Evolutionary conservation across 305 asterid species (phyloP).

Genomic region (Fraxinus sp.): DNA sequence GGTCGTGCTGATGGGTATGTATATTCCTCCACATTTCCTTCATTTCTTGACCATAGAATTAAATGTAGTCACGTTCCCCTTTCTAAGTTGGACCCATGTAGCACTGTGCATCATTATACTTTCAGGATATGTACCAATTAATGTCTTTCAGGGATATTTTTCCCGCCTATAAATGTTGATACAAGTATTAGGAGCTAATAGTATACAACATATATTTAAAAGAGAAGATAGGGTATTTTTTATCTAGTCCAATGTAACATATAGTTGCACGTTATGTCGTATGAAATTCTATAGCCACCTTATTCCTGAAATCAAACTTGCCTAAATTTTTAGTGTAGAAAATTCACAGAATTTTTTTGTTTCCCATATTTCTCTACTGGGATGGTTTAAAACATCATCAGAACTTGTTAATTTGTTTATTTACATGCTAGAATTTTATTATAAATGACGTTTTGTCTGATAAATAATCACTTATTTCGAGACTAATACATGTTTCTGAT

Average conservation of each 20-base stretch:
- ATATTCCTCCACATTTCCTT: not conserved
- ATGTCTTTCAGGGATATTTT: not conserved
- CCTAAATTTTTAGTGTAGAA: not conserved
- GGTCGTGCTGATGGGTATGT: conserved; percentile 61
- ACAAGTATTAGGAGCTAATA: not conserved
- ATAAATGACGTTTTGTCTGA: not conserved
- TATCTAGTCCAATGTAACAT: not conserved
- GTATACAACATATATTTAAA: not conserved
- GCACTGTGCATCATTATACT: not conserved
- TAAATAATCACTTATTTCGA: not conserved
- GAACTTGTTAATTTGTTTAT: not conserved
- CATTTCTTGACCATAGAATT: not conserved
- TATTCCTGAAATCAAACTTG: not conserved
- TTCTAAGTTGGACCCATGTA: not conserved
- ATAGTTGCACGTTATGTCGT: not conserved
- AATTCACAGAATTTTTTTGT: not conserved
- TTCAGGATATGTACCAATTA: not conserved
- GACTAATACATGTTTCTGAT: not conserved
- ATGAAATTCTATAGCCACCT: not conserved
- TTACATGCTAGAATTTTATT: not conserved
- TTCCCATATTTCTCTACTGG: not conserved
- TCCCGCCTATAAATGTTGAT: not conserved
- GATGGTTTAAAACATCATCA: too few relatives aligned
- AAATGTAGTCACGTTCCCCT: not conserved
- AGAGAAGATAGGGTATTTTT: not conserved